These are phyloP conservation scores for Tephrocybe sp. DNA, from an alignment of 768 basidiomycete species.

Conservation along the genomic window DNA sequence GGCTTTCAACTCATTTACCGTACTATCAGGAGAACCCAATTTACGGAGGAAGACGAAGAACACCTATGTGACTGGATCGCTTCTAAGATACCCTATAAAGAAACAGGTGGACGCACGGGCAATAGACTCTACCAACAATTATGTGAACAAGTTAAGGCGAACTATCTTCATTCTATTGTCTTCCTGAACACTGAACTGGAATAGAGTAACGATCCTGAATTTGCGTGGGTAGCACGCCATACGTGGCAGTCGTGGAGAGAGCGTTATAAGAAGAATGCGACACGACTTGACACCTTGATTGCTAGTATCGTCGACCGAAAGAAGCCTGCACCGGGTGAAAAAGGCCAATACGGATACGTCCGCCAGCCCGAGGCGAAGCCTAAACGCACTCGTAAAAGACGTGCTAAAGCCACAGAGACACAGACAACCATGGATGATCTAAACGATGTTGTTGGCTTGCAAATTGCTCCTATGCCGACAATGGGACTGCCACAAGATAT, in stretches of 20 bases:
- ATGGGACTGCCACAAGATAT: background rate
- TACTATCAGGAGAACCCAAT: constrained; percentile 65
- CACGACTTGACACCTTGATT: constrained; percentile 65
- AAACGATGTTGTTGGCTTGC: constrained; percentile 17
- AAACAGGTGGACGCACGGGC: constrained; percentile 79
- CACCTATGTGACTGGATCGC: constrained; percentile 80
- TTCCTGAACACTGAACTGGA: background rate
- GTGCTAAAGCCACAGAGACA: constrained; percentile 28
- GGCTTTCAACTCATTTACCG: background rate
- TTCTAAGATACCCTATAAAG: constrained; percentile 79
- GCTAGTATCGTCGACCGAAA: constrained; percentile 66
- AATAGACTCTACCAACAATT: constrained; percentile 84
- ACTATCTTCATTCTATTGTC: background rate
- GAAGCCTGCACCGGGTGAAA: constrained; percentile 68
- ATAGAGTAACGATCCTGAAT: constrained; percentile 69
- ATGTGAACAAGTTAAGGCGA: constrained; percentile 58
- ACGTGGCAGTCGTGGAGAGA: constrained; percentile 93
- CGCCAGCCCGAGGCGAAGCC: constrained; percentile 71
- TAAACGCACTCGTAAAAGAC: constrained; percentile 55
- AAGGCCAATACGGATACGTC: constrained; percentile 83
- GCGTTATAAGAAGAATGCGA: constrained; percentile 81
- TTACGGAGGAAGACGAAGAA: constrained; percentile 75
- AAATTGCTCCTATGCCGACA: constrained; percentile 16
- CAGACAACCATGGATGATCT: constrained; percentile 26
- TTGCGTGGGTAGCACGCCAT: constrained; percentile 77